These are phyloP conservation scores for Geotrichum histeridarum DNA, from an alignment of 1,139 yeast species.

Conservation along the genomic window DNA sequence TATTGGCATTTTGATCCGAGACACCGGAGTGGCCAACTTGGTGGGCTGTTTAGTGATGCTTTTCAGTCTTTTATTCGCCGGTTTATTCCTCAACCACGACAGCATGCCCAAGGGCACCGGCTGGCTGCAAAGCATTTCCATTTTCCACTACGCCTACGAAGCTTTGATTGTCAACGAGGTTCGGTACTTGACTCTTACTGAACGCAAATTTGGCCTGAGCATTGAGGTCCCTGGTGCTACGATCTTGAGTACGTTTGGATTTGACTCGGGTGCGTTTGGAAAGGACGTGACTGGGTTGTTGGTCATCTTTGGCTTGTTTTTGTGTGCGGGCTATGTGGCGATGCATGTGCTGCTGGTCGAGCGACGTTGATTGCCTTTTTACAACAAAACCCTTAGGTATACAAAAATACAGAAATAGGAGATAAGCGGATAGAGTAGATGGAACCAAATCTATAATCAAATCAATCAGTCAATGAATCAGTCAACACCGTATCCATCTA, in stretches of 20 bases:
- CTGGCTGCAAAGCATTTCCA: slow-evolving; percentile 79
- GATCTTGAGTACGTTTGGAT: slow-evolving; percentile 89
- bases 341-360: slow-evolving; percentile 72
- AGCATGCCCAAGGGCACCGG: slow-evolving; percentile 65
- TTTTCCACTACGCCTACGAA: slow-evolving; percentile 94
- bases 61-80: slow-evolving; percentile 86
- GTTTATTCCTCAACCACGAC: slow-evolving; percentile 79
- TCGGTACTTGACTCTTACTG: slow-evolving; percentile 75
- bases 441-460: too few relatives aligned
- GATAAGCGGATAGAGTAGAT: not conserved
- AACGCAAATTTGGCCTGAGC: slow-evolving; percentile 84
- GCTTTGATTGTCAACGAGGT: slow-evolving; percentile 90
- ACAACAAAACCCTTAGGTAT: too few relatives aligned
- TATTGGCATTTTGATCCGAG: slow-evolving; percentile 79
- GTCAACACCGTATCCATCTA: too few relatives aligned
- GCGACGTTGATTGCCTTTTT: slow-evolving; percentile 14
- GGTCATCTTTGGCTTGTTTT: slow-evolving; percentile 45
- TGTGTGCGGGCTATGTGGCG: slow-evolving; percentile 66
- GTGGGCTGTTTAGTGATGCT: slow-evolving; percentile 77
- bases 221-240: slow-evolving; percentile 99
- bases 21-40: slow-evolving; percentile 91
- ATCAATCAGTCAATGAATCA: too few relatives aligned
- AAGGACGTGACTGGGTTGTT: slow-evolving; percentile 56
- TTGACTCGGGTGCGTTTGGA: slow-evolving; percentile 70
- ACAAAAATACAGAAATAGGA: not conserved